Base-by-base conservation (phyloP, 345 rosid genomes). In the Ceriops zippeliana region DNA sequence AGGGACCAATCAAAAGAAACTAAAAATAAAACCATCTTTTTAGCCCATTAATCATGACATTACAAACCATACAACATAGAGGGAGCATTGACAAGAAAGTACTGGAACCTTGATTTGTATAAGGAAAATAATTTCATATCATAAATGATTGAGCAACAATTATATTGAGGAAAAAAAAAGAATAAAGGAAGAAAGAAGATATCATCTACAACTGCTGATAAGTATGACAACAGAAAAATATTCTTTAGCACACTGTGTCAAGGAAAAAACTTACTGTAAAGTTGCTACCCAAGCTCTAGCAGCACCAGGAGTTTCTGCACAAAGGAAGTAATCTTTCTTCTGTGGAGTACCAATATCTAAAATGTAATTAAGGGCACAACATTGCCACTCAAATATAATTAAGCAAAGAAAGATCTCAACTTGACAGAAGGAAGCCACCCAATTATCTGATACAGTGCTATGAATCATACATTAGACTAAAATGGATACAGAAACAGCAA, bases 221-320 rank as follows among this genome's bases (percentile, higher is more conserved):
- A 42, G 28, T 7, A 15, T 0, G 17, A 21, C 10, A 21, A 59
- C 21, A 31, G 26, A 53, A 37, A 37, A 26, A 46, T 3, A 7
- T 57, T 26, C 62, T 27, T 62, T 60, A 54, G 42, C 46, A 53
- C 20, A 47, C 54, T 24, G 22, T 62, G 3, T 52, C 22, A 74
- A 71, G 37, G 37, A 57, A 22, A 69, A 78, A 54, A 77, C 97
- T 86, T 89, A 96, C 99, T 85, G 90, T 70, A 96, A 81, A 52
- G 99, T 96, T 68, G 92, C 76, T 26, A 96, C 99, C 98, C 97
- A 96, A 56, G 99, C 99, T 77, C 88, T 90, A 71, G 99, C 91
- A 34, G 99, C 98, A 73, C 91, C 91, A 69, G 99, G 91, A 70
- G 99, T 92, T 74, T 96, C 98, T 24, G 97, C 92, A 78, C 98